Percentiles rank a stretch among this genome's conserved stretches.
Evolutionary conservation across 2,329 filamentous ascomycete species (phyloP).

Genomic region (Lasiodiplodia gonubiensis): DNA sequence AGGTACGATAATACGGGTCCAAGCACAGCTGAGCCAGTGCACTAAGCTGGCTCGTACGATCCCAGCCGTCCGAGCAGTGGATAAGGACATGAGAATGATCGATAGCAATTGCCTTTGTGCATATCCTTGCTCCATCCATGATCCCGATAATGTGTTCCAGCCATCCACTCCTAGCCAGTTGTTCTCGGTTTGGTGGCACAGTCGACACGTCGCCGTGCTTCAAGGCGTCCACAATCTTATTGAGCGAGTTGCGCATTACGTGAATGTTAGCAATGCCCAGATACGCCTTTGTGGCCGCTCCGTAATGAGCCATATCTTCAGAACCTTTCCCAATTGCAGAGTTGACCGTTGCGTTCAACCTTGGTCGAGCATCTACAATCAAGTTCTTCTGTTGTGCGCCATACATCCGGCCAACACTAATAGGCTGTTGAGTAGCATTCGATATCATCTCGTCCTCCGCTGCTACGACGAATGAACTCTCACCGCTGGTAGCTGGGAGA

Average conservation of each 20-base stretch:
- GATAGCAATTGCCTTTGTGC: constrained; percentile 85
- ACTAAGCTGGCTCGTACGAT: constrained; percentile 92
- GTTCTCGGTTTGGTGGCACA: constrained; percentile 79
- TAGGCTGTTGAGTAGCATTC: constrained; percentile 65
- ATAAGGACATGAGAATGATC: constrained; percentile 95
- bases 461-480: constrained; percentile 42
- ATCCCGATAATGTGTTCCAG: constrained; percentile 85
- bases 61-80: constrained; percentile 98
- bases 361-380: constrained; percentile 94
- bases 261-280: constrained; percentile 98
- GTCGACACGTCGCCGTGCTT: constrained; percentile 91
- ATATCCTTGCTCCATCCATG: constrained; percentile 81
- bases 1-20: constrained; percentile 91
- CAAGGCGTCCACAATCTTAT: constrained; percentile 84
- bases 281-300: constrained; percentile 87
- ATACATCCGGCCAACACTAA: constrained; percentile 62
- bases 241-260: constrained; percentile 91
- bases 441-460: constrained; percentile 64
- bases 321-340: constrained; percentile 91
- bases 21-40: constrained; percentile 90
- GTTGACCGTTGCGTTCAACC: constrained; percentile 92
- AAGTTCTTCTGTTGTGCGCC: constrained; percentile 92
- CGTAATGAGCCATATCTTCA: constrained; percentile 98
- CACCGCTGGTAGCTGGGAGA: constrained; percentile 39
- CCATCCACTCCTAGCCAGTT: constrained; percentile 85